Percentiles rank a stretch among this genome's conserved stretches.
Conservation (phyloP, 2,329 filamentous ascomycete genomes). For the Penicillium carneum region DNA sequence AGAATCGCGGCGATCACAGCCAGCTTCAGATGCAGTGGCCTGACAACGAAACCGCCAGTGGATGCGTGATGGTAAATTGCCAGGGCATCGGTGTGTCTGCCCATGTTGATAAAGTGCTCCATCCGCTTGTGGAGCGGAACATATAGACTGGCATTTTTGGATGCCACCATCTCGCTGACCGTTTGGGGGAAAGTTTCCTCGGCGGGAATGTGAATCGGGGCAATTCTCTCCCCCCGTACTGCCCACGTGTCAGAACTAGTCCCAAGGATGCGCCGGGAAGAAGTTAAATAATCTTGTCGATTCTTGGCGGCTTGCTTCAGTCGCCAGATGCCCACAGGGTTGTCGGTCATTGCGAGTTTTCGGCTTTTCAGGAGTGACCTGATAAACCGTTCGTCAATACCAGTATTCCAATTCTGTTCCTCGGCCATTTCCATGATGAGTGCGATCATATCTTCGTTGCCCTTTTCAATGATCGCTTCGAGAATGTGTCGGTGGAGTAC, state of each 20-base stretch:
- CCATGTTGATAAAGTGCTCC: constrained; percentile 48
- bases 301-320: constrained; percentile 50
- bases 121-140: constrained; percentile 48
- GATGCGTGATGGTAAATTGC: constrained; percentile 42
- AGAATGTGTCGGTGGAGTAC: constrained; percentile 52
- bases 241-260: constrained; percentile 29
- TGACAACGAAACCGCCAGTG: constrained; percentile 41
- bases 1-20: constrained; percentile 48
- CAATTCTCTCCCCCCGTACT: constrained; percentile 23
- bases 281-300: constrained; percentile 42
- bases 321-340: constrained; percentile 50
- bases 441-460: constrained; percentile 42
- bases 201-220: constrained; percentile 28
- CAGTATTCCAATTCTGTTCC: constrained; percentile 45
- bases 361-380: constrained; percentile 45
- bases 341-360: constrained; percentile 44
- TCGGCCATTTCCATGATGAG: constrained; percentile 44
- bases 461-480: constrained; percentile 51
- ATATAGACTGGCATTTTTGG: constrained; percentile 43
- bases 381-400: constrained; percentile 41
- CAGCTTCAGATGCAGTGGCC: constrained; percentile 47
- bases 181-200: constrained; percentile 38
- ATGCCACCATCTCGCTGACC: constrained; percentile 38
- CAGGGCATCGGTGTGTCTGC: constrained; percentile 45
- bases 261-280: constrained; percentile 48